A percentile compares a stretch with the other conserved stretches of the same genome.
Evolutionary conservation across 176 grass and related monocot genomes (phyloP).

Genomic region (Triticum timopheevii): DNA sequence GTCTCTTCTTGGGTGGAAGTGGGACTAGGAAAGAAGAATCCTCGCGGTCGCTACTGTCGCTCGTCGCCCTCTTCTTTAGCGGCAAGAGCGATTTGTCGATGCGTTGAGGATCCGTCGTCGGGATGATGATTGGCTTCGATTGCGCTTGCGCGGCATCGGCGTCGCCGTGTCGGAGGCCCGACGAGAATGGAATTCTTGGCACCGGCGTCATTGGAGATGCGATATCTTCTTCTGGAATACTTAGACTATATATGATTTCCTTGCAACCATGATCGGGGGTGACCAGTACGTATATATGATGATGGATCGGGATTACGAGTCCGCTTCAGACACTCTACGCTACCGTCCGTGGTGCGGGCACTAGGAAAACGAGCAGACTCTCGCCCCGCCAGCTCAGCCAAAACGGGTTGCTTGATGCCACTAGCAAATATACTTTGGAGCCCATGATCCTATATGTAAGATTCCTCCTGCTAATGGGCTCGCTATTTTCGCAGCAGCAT

Average conservation of each 20-base stretch:
- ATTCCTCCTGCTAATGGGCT: too few relatives aligned
- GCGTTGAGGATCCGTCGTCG: neutral
- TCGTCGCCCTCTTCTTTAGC: constrained; percentile 26
- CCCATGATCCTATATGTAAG: too few relatives aligned
- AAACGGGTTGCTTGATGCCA: too few relatives aligned
- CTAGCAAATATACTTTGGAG: too few relatives aligned
- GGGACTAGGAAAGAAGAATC: neutral
- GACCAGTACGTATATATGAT: too few relatives aligned
- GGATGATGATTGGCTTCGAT: neutral
- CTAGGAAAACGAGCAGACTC: too few relatives aligned
- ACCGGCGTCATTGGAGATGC: neutral
- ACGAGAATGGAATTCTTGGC: neutral
- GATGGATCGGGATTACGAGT: neutral
- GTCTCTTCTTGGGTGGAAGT: neutral
- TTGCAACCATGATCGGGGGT: neutral
- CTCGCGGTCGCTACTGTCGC: neutral
- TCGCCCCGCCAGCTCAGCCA: too few relatives aligned
- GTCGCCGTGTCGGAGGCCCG: neutral
- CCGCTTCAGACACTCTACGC: neutral
- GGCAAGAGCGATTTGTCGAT: neutral
- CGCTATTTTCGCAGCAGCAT: too few relatives aligned
- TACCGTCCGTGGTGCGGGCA: neutral
- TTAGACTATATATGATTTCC: neutral
- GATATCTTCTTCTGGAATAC: neutral
- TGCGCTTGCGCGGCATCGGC: neutral